These are phyloP conservation scores for Saprolegnia diclina DNA, from an alignment of 352 stramenopile species.

Conservation along the genomic window DNA sequence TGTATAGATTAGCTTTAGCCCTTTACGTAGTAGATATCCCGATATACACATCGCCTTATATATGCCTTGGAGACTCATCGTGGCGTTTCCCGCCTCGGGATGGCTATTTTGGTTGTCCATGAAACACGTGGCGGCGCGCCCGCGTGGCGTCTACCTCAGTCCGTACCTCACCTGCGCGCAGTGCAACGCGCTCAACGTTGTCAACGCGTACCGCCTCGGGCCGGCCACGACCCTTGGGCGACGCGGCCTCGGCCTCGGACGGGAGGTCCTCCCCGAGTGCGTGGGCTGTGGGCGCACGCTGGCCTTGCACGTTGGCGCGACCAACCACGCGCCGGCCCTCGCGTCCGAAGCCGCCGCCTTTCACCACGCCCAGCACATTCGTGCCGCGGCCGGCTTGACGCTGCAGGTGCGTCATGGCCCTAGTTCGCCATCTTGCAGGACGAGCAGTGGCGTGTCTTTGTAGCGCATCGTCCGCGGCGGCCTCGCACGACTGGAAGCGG, in stretches of 20 bases:
- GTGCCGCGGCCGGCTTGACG: not conserved
- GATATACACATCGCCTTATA: not conserved
- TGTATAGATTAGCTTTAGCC: constrained; percentile 11
- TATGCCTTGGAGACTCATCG: not conserved
- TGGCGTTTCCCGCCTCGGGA: not conserved
- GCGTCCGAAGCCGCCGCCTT: constrained; percentile 4
- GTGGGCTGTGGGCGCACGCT: constrained; percentile 22
- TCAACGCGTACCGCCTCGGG: constrained; percentile 14
- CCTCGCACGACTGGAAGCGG: constrained; percentile 1
- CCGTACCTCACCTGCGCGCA: constrained; percentile 15
- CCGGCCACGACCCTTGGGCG: not conserved
- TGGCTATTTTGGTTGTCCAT: not conserved
- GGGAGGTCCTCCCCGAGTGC: constrained; percentile 19
- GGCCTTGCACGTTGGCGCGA: constrained; percentile 1
- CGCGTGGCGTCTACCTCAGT: constrained; percentile 15
- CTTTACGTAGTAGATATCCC: constrained; percentile 1
- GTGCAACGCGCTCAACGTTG: constrained; percentile 26
- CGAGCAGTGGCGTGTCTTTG: no score
- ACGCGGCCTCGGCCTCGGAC: not conserved
- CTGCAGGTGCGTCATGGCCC: constrained; percentile 7
- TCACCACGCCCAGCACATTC: not conserved
- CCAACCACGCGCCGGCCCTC: constrained; percentile 6
- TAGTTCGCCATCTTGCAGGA: not conserved
- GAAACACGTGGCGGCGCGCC: not conserved
- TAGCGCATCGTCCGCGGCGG: constrained; percentile 7